A percentile compares a stretch with the other conserved stretches of the same genome.
Evolutionary conservation across 441 rosid species (phyloP).

Genomic region (Corymbia citriodora): DNA sequence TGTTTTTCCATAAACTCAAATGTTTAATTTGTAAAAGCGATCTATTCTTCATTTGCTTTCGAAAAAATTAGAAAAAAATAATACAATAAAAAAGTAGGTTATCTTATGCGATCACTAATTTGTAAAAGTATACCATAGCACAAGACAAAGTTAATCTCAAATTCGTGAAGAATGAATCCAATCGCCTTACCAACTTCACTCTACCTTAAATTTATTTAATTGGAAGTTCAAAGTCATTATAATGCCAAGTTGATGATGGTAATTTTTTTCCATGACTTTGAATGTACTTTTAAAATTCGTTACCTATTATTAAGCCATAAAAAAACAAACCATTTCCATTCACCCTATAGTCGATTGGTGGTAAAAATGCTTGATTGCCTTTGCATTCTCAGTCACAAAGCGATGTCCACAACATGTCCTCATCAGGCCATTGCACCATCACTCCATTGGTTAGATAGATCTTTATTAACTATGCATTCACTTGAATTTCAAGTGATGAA

Average conservation of each 20-base stretch:
- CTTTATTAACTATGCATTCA: rapidly evolving
- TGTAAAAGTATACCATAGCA: rapidly evolving
- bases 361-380: background rate
- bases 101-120: background rate
- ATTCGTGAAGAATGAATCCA: background rate
- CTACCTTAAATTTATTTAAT: rapidly evolving
- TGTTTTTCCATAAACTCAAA: rapidly evolving
- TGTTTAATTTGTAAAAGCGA: background rate
- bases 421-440: background rate
- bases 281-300: background rate
- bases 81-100: rapidly evolving
- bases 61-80: background rate
- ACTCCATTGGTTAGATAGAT: rapidly evolving
- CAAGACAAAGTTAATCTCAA: background rate
- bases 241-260: rapidly evolving
- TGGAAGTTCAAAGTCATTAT: rapidly evolving
- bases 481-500: background rate
- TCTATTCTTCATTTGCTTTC: rapidly evolving
- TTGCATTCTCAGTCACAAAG: background rate
- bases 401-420: rapidly evolving
- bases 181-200: rapidly evolving
- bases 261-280: rapidly evolving
- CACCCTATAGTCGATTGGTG: background rate
- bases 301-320: rapidly evolving
- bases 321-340: background rate